Percentiles rank a stretch among this genome's conserved stretches.
phyloP scores from a whole-genome alignment of 345 rosid species.

The Litchi chinensis region DNA sequence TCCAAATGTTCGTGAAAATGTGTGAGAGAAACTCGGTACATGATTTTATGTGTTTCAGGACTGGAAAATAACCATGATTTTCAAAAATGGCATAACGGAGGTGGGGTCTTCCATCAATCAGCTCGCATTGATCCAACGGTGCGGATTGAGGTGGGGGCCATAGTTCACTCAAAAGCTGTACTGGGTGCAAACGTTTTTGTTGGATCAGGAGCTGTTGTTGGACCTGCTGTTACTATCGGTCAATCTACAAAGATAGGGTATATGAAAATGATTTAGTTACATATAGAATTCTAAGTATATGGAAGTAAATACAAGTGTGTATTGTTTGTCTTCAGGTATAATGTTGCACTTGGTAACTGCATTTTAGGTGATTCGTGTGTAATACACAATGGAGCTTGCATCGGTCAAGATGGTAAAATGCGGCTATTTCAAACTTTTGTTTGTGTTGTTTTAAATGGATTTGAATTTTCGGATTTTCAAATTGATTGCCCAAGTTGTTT shows the following conservation, averaged over 20 bases:
- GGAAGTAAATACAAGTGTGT: neutral
- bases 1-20: constrained; percentile 17
- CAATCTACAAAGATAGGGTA: constrained; percentile 66
- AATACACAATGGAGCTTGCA: constrained; percentile 74
- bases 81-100: constrained; percentile 63
- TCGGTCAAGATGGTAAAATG: constrained; percentile 88
- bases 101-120: constrained; percentile 61
- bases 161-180: constrained; percentile 55
- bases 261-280: neutral
- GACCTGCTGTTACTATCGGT: constrained; percentile 61
- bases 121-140: constrained; percentile 62
- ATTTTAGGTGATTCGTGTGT: constrained; percentile 65
- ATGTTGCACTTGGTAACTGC: constrained; percentile 68
- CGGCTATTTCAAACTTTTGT: constrained; percentile 9
- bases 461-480: neutral
- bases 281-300: neutral
- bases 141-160: constrained; percentile 57
- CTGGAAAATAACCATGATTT: constrained; percentile 41
- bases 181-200: constrained; percentile 57
- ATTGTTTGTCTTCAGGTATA: constrained; percentile 51
- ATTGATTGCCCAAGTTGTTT: neutral
- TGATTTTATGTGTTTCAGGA: constrained; percentile 22
- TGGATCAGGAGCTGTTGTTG: constrained; percentile 73
- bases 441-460: neutral
- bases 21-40: neutral